Evolutionary conservation across 2,329 filamentous ascomycete genomes (phyloP).

Genomic region (Penicillium brevicompactum): DNA sequence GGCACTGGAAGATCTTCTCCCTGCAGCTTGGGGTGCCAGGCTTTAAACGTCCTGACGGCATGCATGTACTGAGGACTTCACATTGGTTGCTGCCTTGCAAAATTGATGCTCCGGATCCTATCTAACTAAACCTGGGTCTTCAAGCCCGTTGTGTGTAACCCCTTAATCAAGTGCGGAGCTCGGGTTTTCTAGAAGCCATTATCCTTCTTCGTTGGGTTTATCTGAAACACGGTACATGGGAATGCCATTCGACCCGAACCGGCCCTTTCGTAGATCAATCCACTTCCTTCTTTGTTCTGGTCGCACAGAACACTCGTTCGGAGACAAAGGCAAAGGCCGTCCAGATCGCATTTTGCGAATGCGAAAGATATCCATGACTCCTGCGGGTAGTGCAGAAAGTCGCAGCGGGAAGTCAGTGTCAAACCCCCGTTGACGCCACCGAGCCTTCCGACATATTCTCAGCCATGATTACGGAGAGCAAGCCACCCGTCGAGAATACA

Average conservation of each 20-base stretch:
- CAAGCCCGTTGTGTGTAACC: not conserved
- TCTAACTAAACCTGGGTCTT: not conserved
- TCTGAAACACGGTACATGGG: not conserved
- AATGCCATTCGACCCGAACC: not conserved
- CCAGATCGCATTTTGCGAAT: too few relatives aligned
- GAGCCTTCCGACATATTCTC: not conserved
- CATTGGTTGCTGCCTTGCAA: not conserved
- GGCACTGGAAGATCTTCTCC: too few relatives aligned
- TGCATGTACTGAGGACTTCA: not conserved
- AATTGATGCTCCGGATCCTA: too few relatives aligned
- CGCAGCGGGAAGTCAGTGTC: not conserved
- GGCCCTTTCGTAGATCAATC: not conserved
- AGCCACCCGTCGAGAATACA: not conserved
- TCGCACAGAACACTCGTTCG: not conserved
- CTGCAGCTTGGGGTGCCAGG: too few relatives aligned
- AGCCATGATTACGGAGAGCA: not conserved
- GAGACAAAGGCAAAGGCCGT: too few relatives aligned
- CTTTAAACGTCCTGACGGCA: too few relatives aligned
- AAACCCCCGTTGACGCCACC: not conserved
- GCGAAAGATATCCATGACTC: too few relatives aligned
- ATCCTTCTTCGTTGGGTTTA: not conserved
- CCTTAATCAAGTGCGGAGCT: not conserved
- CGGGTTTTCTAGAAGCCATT: not conserved
- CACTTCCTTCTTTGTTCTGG: not conserved
- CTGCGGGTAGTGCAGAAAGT: too few relatives aligned